Evolutionary conservation across 306 rosid species (phyloP).

Genomic region (Senna tora): DNA sequence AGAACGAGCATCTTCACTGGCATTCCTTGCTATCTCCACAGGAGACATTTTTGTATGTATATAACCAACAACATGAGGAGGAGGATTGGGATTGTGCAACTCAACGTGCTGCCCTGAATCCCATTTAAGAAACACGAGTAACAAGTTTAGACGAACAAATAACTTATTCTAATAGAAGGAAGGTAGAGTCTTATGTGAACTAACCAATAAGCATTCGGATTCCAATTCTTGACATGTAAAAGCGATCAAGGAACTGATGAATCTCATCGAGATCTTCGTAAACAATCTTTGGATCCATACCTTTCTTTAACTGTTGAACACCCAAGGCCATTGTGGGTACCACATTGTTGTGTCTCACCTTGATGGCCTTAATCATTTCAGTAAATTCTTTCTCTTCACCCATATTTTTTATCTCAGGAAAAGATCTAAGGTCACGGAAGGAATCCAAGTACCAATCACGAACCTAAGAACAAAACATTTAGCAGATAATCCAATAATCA

Average conservation of each 20-base stretch:
- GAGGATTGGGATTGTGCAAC: conserved; percentile 91
- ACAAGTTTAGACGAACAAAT: conserved; percentile 23
- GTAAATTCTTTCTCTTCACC: conserved; percentile 77
- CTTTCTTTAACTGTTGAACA: conserved; percentile 92
- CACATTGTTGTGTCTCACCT: conserved; percentile 97
- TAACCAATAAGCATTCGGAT: conserved; percentile 96
- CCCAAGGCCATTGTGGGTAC: conserved; percentile 98
- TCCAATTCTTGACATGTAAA: conserved; percentile 98
- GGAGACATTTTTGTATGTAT: conserved; percentile 95
- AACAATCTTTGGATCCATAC: conserved; percentile 52
- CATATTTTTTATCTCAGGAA: conserved; percentile 73
- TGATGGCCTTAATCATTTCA: conserved; percentile 88
- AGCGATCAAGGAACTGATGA: conserved; percentile 91
- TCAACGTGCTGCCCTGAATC: conserved; percentile 96
- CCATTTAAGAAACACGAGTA: conserved; percentile 30
- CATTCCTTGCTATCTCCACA: conserved; percentile 67
- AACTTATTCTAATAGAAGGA: conserved; percentile 23
- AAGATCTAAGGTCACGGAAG: conserved; percentile 81
- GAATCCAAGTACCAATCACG: conserved; percentile 97
- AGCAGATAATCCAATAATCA: conserved; percentile 29
- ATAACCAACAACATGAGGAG: conserved; percentile 80
- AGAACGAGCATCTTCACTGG: conserved; percentile 85
- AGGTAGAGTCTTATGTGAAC: conserved; percentile 25
- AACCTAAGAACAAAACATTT: conserved; percentile 53
- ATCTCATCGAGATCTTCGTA: conserved; percentile 73